Evolutionary conservation across 164 flowering plant species (phyloP).

Genomic region (Chimonanthus salicifolius): DNA sequence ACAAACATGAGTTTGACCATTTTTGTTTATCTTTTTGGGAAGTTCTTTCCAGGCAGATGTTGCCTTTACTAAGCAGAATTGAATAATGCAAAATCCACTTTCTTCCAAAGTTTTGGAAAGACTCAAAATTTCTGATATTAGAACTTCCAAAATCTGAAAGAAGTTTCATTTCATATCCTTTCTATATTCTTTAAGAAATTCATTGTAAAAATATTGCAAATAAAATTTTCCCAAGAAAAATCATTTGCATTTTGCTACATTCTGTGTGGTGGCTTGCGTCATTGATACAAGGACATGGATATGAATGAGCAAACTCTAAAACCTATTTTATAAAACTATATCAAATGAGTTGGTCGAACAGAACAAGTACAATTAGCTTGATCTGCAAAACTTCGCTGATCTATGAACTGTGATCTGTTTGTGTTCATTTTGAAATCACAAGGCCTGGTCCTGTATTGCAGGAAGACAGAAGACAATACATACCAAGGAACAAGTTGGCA

Average conservation of each 20-base stretch:
- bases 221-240: no score
- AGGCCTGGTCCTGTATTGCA: slow-evolving; percentile 9
- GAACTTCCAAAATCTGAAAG: no score
- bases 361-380: not conserved
- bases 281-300: not conserved
- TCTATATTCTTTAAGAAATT: no score
- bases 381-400: not conserved
- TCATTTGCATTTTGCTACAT: not conserved
- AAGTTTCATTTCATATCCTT: no score
- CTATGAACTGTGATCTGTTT: not conserved
- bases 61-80: no score
- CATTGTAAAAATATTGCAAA: no score
- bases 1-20: no score
- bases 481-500: slow-evolving; percentile 55
- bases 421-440: not conserved
- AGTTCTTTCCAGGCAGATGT: no score
- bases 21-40: no score
- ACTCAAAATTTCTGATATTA: no score
- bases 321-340: not conserved
- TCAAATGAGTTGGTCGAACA: not conserved
- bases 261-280: not conserved
- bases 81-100: no score
- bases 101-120: no score
- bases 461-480: slow-evolving; percentile 33
- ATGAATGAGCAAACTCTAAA: not conserved